Percentiles rank a stretch among this genome's conserved stretches.
These are phyloP conservation scores for Agastache rugosa DNA, from an alignment of 257 asterid genomes.

Conservation along the genomic window DNA sequence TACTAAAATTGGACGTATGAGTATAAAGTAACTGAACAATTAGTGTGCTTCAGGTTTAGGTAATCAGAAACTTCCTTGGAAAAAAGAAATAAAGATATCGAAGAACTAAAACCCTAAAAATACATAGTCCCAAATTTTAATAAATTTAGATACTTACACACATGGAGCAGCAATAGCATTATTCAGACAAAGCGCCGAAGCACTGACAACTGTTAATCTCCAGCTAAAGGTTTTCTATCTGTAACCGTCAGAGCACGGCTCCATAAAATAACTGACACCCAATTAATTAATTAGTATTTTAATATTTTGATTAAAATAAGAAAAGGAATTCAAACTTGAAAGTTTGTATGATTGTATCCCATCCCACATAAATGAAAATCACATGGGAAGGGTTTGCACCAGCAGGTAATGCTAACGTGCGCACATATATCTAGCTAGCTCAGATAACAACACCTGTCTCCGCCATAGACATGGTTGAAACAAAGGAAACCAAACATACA, in stretches of 20 bases:
- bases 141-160: background rate
- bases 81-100: background rate
- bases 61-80: background rate
- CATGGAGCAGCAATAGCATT: no score
- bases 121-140: background rate
- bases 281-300: background rate
- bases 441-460: conserved; percentile 43
- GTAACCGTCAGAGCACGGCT: conserved; percentile 18
- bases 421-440: background rate
- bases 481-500: conserved; percentile 44
- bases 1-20: no score
- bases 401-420: conserved; percentile 35
- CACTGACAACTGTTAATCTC: conserved; percentile 38
- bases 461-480: conserved; percentile 42
- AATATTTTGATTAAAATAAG: background rate
- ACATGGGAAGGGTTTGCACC: background rate
- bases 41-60: background rate
- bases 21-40: no score
- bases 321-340: background rate
- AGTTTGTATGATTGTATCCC: no score
- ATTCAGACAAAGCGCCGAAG: conserved; percentile 33
- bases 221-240: conserved; percentile 16
- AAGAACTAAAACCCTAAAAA: conserved; percentile 9
- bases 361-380: conserved; percentile 11
- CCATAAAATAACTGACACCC: conserved; percentile 26